Evolutionary conservation across 1,284 basidiomycete genomes (phyloP), one percentile per base, ranked within the genome.

Genomic region (Austropuccinia psidii): DNA sequence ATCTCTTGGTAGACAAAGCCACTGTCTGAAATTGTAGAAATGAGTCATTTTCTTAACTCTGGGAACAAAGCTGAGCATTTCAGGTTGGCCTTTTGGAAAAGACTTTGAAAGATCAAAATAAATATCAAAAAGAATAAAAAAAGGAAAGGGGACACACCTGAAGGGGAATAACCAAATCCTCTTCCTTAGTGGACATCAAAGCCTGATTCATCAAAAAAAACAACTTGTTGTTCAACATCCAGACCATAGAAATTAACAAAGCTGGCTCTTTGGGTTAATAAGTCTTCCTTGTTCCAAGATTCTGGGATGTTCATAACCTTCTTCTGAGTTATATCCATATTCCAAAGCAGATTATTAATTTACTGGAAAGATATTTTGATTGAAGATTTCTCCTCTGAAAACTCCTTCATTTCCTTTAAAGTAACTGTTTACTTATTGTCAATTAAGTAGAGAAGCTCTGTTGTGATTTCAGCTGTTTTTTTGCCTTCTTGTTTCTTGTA

Each of bases 291-390:
- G 21, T 58, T 58, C 27, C 55, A 58, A 3, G 55, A 58, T 4
- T 27, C 31, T 15, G 19, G 55, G 5, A 58, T 58, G 2, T 58
- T 58, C 3, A 35, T 58, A 15, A 37, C 29, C 19, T 35, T 4
- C 31, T 58, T 58, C 58, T 39, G 43, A 37, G 33, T 35, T 35
- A 60, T 60, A 60, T 60, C 37, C 31, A 60, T 60, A 60, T 60
- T 39, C 17, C 43, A 24, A 39, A 61, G 39, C 21, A 61, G 37
- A 24, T 61, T 61, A n/a, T 39, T 61, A 55, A 55, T 55, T 11
- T 8, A 33, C 19, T 1, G 21, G 35, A 1, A 24, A 11, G n/a
- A n/a, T n/a, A n/a, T n/a, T n/a, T n/a, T n/a, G n/a, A n/a, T n/a
- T n/a, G n/a, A n/a, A n/a, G n/a, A n/a, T n/a, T n/a, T n/a, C n/a